These are phyloP conservation scores for Tieghemostelium lacteum DNA, from an alignment of 78 protist genomes.

Conservation along the genomic window DNA sequence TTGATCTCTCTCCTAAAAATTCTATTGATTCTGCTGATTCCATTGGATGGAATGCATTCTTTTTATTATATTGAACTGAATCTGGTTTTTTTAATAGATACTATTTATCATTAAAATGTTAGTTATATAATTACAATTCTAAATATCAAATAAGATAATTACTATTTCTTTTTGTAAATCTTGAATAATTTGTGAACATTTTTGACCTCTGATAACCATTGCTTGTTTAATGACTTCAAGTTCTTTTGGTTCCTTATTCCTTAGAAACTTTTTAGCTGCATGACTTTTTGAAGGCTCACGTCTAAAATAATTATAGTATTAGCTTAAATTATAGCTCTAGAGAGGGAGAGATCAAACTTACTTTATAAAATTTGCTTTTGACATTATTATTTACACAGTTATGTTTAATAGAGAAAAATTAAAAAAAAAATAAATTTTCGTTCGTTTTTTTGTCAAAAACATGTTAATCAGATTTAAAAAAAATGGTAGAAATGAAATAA, in stretches of 20 bases:
- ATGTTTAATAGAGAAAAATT: too few relatives aligned
- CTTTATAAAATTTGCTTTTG: too few relatives aligned
- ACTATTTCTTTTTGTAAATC: slow-evolving; percentile 68
- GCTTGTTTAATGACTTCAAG: slow-evolving; percentile 65
- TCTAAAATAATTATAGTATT: background rate
- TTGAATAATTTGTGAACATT: slow-evolving; percentile 56
- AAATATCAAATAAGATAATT: background rate
- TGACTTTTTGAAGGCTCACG: slow-evolving; percentile 29
- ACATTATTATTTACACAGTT: too few relatives aligned
- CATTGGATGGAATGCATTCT: slow-evolving; percentile 78
- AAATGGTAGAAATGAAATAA: too few relatives aligned
- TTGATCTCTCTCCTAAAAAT: slow-evolving; percentile 73
- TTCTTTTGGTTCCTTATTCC: slow-evolving; percentile 57
- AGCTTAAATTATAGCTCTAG: background rate
- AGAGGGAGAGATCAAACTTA: too few relatives aligned
- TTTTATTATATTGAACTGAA: slow-evolving; percentile 70
- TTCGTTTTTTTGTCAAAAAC: too few relatives aligned
- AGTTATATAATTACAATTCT: background rate
- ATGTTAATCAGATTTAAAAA: too few relatives aligned
- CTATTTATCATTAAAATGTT: slow-evolving; percentile 8
- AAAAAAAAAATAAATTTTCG: too few relatives aligned
- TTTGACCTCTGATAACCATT: slow-evolving; percentile 76
- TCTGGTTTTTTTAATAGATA: slow-evolving; percentile 72
- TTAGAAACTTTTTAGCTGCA: slow-evolving; percentile 51
- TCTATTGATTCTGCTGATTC: slow-evolving; percentile 72